These are phyloP conservation scores for Coleophoma eucalyptorum DNA, from an alignment of 2,329 filamentous ascomycete genomes.

Conservation along the genomic window DNA sequence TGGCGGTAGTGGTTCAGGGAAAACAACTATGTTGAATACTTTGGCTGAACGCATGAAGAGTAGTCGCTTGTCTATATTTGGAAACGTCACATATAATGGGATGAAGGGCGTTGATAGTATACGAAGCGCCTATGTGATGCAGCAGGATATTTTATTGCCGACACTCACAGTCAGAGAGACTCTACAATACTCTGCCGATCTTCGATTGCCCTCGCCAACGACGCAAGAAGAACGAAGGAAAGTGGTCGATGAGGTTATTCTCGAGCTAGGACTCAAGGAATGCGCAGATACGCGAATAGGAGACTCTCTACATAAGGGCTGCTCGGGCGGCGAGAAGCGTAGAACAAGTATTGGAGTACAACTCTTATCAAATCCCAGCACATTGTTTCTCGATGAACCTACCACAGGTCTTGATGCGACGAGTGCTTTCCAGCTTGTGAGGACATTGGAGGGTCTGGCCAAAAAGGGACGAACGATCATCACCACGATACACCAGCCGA, in stretches of 20 bases:
- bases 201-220: conserved; percentile 63
- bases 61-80: conserved; percentile 45
- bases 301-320: conserved; percentile 67
- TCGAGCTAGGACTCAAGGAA: conserved; percentile 72
- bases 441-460: conserved; percentile 65
- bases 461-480: conserved; percentile 67
- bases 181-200: conserved; percentile 66
- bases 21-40: conserved; percentile 68
- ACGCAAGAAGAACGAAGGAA: conserved; percentile 52
- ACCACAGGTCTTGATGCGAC: conserved; percentile 77
- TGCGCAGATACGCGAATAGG: conserved; percentile 74
- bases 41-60: conserved; percentile 65
- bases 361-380: conserved; percentile 72
- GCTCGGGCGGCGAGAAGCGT: conserved; percentile 76
- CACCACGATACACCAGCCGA: conserved; percentile 72
- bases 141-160: conserved; percentile 71
- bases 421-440: conserved; percentile 69
- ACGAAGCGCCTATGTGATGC: conserved; percentile 68
- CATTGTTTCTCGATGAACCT: conserved; percentile 75
- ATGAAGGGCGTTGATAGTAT: conserved; percentile 46
- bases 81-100: conserved; percentile 59
- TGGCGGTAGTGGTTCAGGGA: conserved; percentile 70
- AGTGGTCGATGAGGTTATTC: conserved; percentile 73
- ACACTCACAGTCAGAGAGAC: conserved; percentile 75
- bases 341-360: conserved; percentile 75